Base-by-base conservation (phyloP, 1,284 basidiomycete genomes). In the Grifola frondosa region DNA sequence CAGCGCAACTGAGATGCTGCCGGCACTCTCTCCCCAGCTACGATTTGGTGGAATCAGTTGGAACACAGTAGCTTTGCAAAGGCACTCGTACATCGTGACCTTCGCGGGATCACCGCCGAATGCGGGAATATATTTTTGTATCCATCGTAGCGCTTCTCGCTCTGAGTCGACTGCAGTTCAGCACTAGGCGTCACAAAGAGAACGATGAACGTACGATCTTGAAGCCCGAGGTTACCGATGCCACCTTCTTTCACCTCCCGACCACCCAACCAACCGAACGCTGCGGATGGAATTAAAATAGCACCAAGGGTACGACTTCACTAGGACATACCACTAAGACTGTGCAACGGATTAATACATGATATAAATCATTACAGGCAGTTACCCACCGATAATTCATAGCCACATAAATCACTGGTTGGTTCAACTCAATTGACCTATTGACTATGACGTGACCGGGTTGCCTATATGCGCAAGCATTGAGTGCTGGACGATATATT, bases 81-180 rank as follows among this genome's bases (percentile, higher is more conserved):
- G 21, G 6, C 17, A 20, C 0, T 51, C 71, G 37, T 60, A 80
- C 78, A 80, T 73, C 2, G 75, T 80, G 3, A 81, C 79, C 54
- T 73, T 73, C 3, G 64, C 59, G 9, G 76, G 74, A 53, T 86
- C 77, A 4, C 85, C 85, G 1, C 83, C 82, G 42, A 88, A 87
- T 1, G 64, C 62, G 7, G 62, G 49, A 37, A 88, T 81, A 53
- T 87, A 81, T 51, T 78, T 70, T 48, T 84, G 77, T 0, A 86
- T 65, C 58, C 58, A 60, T 25, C 53, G 37, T n/a, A 60, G 22
- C 3, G 57, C 57, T 11, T 49, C 42, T 1, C 58, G 47, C 34
- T 58, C 56, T 58, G 22, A 13, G 15, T 5, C 20, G 6, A 4
- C 6, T 19, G 29, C 2, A 20, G 9, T 17, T 30, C 11, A 12